Base-by-base conservation (phyloP, 495 filamentous ascomycete species). In the Glonium stellatum region DNA sequence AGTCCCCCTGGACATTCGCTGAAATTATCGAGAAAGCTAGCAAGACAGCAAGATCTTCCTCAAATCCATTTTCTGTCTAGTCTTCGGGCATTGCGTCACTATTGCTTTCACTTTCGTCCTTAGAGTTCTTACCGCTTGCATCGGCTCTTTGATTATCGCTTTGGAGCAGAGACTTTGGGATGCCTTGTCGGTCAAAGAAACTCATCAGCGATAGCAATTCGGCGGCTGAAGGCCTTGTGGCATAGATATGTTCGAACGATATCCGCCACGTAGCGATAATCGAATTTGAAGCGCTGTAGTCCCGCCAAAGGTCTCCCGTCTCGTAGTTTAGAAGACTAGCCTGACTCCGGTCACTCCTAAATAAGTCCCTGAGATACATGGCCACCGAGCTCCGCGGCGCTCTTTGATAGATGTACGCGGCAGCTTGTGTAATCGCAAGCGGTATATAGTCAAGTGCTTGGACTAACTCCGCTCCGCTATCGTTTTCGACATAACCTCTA, bases 311-410 rank as follows among this genome's bases (percentile, higher is more conserved):
- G 25, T 61, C 37, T 55, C 42, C 23, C 18, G 15, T 42, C 10
- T 55, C 58, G 12, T 36, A 44, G 36, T 39, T 31, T 19, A 61
- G 39, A 0, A 61, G 51, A 37, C 42, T 41, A 13, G 35, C 25
- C 44, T 47, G 21, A 21, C 54, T 49, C 9, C 36, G 23, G 12
- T 61, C 50, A 27, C 52, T 61, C 44, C 62, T 66, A 15, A 51
- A 60, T 49, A 77, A 77, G 10, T 70, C 54, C 42, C 69, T 42
- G 0, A 79, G 59, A 55, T 81, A 80, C 25, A 60, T 15, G 6
- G 11, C 2, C 1, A 63, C 27, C 1, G 21, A 42, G 3, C 1
- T 55, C 35, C 34, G 37, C 6, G 64, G 48, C 5, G 48, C 61
- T 44, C 51, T 21, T 34, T 39, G 48, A 10, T 41, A 23, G 58